Conservation (phyloP, 441 rosid species). For the Erysimum pusillum region DNA sequence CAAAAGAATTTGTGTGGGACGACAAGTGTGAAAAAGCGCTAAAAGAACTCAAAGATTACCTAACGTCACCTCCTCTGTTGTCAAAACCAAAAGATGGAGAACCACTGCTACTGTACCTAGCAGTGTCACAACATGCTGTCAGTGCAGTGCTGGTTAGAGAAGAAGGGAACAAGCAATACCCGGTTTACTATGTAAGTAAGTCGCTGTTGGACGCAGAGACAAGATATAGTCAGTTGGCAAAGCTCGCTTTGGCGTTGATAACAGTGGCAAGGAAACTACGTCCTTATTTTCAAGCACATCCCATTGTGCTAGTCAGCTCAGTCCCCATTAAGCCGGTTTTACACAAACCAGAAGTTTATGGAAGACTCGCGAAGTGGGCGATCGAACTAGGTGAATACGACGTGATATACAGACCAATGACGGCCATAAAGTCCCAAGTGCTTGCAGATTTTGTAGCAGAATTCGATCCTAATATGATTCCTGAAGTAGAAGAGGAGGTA, state of each 20-base stretch:
- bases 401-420: background rate
- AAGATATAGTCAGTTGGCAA: background rate
- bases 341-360: background rate
- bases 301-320: background rate
- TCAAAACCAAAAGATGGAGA: background rate
- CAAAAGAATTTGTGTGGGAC: background rate
- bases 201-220: background rate
- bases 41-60: background rate
- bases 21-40: background rate
- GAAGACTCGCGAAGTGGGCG: background rate
- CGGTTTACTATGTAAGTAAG: background rate
- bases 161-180: background rate
- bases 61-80: background rate
- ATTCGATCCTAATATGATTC: background rate
- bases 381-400: background rate
- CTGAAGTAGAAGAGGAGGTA: background rate
- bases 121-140: background rate
- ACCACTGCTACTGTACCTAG: background rate
- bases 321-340: background rate
- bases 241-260: background rate
- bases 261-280: background rate
- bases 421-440: background rate
- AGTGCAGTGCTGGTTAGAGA: background rate
- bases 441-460: background rate
- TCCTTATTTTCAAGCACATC: background rate